Conservation (phyloP, 2,329 filamentous ascomycete genomes). For the Aureobasidium musti region DNA sequence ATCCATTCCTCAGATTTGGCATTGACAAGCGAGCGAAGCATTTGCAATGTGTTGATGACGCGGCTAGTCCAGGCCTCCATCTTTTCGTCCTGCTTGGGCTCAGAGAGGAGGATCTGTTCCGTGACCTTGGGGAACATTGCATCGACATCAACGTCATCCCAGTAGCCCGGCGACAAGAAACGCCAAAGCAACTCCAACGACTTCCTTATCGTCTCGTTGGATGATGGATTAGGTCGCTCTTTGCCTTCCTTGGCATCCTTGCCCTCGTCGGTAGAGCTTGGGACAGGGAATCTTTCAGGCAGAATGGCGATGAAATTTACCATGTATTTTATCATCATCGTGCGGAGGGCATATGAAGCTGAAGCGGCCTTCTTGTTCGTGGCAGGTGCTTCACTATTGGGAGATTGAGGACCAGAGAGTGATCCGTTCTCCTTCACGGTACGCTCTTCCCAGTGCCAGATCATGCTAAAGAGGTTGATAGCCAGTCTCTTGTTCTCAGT, state of each 20-base stretch:
- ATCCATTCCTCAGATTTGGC: conserved; percentile 92
- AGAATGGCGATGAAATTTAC: conserved; percentile 92
- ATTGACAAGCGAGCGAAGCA: conserved; percentile 85
- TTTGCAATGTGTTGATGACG: conserved; percentile 91
- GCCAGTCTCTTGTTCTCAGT: conserved; percentile 91
- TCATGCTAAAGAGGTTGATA: conserved; percentile 83
- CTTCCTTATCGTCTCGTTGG: conserved; percentile 79
- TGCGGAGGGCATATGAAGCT: conserved; percentile 59
- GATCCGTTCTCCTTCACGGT: conserved; percentile 64
- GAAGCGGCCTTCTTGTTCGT: conserved; percentile 38
- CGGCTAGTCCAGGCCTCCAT: conserved; percentile 75
- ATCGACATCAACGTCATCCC: conserved; percentile 89
- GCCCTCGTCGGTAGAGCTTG: conserved; percentile 59
- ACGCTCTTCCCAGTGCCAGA: conserved; percentile 90
- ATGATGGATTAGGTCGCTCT: conserved; percentile 55
- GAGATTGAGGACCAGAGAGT: conserved; percentile 37
- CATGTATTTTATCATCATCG: conserved; percentile 89
- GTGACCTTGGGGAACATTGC: conserved; percentile 81
- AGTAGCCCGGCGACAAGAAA: conserved; percentile 81
- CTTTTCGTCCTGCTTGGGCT: conserved; percentile 57
- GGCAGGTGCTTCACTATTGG: conserved; percentile 31
- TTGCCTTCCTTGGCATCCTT: conserved; percentile 58
- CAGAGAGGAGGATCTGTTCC: conserved; percentile 78
- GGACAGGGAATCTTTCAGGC: conserved; percentile 73
- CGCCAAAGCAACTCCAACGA: conserved; percentile 79